These are phyloP conservation scores for Aaosphaeria pasadenensis DNA, from an alignment of 2,329 filamentous ascomycete species.

Conservation along the genomic window DNA sequence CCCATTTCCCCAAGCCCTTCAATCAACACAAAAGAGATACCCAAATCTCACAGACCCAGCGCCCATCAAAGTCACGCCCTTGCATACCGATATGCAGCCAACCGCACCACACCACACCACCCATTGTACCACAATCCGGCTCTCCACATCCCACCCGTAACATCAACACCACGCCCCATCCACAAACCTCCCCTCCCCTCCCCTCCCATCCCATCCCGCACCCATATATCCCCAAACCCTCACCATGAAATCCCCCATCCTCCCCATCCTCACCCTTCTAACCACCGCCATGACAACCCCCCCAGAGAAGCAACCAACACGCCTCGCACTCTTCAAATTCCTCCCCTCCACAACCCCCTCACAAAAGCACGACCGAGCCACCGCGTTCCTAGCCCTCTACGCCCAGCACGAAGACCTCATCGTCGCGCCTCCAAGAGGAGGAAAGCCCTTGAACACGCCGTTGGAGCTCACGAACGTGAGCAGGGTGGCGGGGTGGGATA, in stretches of 20 bases:
- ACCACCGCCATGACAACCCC: too few species aligned
- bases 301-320: too few species aligned
- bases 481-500: constrained; percentile 21
- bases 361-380: constrained; percentile 19
- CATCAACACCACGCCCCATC: not conserved
- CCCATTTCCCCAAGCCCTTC: too few species aligned
- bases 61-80: too few species aligned
- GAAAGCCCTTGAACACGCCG: constrained; percentile 17
- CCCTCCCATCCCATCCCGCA: not conserved
- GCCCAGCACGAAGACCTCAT: not conserved
- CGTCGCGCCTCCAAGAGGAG: constrained; percentile 13
- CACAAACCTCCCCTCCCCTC: not conserved
- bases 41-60: too few species aligned
- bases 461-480: constrained; percentile 19
- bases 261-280: too few species aligned
- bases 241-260: not conserved
- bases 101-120: not conserved
- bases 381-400: constrained; percentile 13
- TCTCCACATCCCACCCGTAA: too few species aligned
- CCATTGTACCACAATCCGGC: not conserved
- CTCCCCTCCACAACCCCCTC: constrained; percentile 8
- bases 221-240: not conserved
- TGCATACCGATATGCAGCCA: too few species aligned
- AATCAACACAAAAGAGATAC: too few species aligned
- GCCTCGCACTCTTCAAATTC: constrained; percentile 24